phyloP scores from a whole-genome alignment of 2,329 filamentous ascomycete genomes.

The Ophiostoma sp. region DNA sequence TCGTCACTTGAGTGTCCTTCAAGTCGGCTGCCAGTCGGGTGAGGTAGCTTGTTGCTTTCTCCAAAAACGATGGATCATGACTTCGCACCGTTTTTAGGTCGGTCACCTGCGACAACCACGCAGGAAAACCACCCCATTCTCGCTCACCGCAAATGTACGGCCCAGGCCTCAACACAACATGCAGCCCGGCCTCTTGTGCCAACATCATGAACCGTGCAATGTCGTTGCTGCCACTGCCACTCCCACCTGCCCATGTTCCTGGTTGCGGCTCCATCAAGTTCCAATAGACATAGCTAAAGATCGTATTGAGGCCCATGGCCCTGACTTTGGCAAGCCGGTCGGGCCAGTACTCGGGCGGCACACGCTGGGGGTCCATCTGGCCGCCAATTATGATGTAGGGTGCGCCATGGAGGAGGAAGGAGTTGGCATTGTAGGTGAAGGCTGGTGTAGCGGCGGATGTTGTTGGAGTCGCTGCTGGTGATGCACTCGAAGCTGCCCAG shows the following conservation, averaged over 20 bases:
- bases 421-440: slow-evolving; percentile 71
- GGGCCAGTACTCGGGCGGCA: slow-evolving; percentile 43
- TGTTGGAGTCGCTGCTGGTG: background rate
- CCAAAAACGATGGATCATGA: slow-evolving; percentile 59
- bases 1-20: slow-evolving; percentile 75
- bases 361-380: slow-evolving; percentile 67
- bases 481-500: background rate
- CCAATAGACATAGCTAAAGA: slow-evolving; percentile 81
- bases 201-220: slow-evolving; percentile 68
- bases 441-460: background rate
- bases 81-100: slow-evolving; percentile 53
- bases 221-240: slow-evolving; percentile 62
- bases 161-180: slow-evolving; percentile 69
- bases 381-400: slow-evolving; percentile 71
- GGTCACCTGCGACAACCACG: slow-evolving; percentile 63
- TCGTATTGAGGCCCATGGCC: slow-evolving; percentile 72
- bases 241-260: slow-evolving; percentile 67
- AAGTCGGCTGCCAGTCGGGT: slow-evolving; percentile 63
- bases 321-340: slow-evolving; percentile 70
- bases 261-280: slow-evolving; percentile 72
- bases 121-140: slow-evolving; percentile 75
- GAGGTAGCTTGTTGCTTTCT: slow-evolving; percentile 61
- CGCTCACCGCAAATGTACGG: slow-evolving; percentile 79
- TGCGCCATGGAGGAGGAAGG: slow-evolving; percentile 68
- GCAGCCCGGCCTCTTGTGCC: slow-evolving; percentile 71